Conservation (phyloP, 176 grass and related monocot genomes). For the Elymus sibiricus region DNA sequence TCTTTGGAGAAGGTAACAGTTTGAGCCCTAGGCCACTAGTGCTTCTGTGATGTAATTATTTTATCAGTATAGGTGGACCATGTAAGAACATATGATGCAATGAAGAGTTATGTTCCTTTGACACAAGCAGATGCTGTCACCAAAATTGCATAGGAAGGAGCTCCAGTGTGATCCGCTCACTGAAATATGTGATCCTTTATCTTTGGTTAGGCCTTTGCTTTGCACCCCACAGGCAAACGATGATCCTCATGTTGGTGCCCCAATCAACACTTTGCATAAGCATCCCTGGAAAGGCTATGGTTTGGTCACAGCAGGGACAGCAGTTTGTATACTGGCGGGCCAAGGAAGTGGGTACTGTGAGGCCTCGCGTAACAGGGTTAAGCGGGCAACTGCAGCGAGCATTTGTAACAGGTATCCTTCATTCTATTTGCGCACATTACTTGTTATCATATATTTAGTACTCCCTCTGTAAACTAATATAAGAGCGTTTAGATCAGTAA, state of each 20-base stretch:
- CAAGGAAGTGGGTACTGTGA: constrained; percentile 48
- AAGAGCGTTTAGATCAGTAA: too few relatives aligned
- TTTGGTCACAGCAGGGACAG: constrained; percentile 24
- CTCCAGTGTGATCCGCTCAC: too few relatives aligned
- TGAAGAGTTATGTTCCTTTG: too few relatives aligned
- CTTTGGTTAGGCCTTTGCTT: not conserved
- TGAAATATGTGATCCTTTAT: too few relatives aligned
- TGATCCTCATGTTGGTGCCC: not conserved
- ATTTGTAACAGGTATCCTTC: constrained; percentile 65
- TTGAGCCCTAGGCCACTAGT: too few relatives aligned
- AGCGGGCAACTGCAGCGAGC: constrained; percentile 66
- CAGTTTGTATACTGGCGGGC: constrained; percentile 35
- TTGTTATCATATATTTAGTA: not conserved
- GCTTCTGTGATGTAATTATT: too few relatives aligned
- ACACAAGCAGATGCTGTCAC: too few relatives aligned
- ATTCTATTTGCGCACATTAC: not conserved
- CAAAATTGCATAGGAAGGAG: too few relatives aligned
- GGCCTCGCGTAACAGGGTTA: constrained; percentile 70
- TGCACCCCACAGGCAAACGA: constrained; percentile 2
- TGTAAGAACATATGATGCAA: too few relatives aligned
- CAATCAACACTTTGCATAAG: not conserved
- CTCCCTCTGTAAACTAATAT: too few relatives aligned
- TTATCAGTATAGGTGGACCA: too few relatives aligned
- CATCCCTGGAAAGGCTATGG: constrained; percentile 3
- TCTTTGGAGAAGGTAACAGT: too few relatives aligned